Evolutionary conservation across 2,329 filamentous ascomycete genomes (phyloP).

Genomic region (Botrytis byssoidea): DNA sequence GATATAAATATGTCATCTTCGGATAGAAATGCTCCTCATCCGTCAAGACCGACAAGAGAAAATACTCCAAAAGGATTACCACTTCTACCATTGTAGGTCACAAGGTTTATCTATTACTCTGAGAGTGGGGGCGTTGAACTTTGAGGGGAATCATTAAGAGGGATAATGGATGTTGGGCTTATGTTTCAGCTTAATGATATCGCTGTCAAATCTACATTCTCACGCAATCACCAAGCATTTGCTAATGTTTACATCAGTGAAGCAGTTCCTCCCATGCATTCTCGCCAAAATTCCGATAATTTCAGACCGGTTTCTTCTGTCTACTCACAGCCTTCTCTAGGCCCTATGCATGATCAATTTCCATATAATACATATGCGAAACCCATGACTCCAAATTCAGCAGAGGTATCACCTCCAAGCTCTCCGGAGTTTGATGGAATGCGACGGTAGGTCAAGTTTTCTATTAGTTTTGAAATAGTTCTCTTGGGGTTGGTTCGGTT

Average conservation of each 20-base stretch:
- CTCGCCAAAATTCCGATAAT: constrained; percentile 28
- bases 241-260: constrained; percentile 29
- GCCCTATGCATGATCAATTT: constrained; percentile 29
- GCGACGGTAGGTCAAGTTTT: constrained; percentile 33
- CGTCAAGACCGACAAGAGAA: constrained; percentile 32
- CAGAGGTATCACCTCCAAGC: constrained; percentile 46
- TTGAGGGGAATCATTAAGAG: neutral
- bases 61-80: constrained; percentile 27
- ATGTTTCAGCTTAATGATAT: constrained; percentile 26
- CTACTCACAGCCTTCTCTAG: constrained; percentile 57
- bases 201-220: constrained; percentile 24
- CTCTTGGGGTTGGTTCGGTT: neutral
- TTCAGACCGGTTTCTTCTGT: constrained; percentile 57
- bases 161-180: constrained; percentile 21
- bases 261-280: constrained; percentile 29
- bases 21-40: constrained; percentile 28
- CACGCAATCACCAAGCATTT: constrained; percentile 17
- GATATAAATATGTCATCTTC: constrained; percentile 29
- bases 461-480: constrained; percentile 12
- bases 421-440: constrained; percentile 40
- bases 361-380: constrained; percentile 31
- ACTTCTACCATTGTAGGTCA: constrained; percentile 31
- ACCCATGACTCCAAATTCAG: constrained; percentile 36
- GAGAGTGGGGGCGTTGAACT: constrained; percentile 2
- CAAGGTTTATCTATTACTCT: neutral